Evolutionary conservation across 2,329 filamentous ascomycete genomes (phyloP).

Genomic region (Sporothrix schenckii): DNA sequence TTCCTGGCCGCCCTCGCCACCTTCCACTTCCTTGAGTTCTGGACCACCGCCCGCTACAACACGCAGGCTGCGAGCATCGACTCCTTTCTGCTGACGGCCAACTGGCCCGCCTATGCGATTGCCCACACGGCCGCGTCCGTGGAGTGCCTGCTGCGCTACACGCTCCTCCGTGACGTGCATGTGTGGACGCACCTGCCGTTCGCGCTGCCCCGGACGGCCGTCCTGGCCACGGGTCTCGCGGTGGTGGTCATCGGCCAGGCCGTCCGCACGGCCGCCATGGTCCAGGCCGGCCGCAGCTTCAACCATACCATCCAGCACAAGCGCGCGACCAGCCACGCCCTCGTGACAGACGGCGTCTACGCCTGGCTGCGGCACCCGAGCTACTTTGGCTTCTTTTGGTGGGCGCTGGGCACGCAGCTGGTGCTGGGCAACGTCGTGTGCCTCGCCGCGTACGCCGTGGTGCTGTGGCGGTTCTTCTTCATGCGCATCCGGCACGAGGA

Average conservation of each 20-base stretch:
- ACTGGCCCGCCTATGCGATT: slow-evolving; percentile 81
- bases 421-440: slow-evolving; percentile 84
- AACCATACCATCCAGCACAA: slow-evolving; percentile 81
- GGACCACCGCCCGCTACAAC: slow-evolving; percentile 83
- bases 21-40: slow-evolving; percentile 98
- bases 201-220: slow-evolving; percentile 37
- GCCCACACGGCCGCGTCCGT: slow-evolving; percentile 75
- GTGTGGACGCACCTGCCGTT: slow-evolving; percentile 46
- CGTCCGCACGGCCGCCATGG: slow-evolving; percentile 82
- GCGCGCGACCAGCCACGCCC: slow-evolving; percentile 67
- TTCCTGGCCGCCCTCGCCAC: slow-evolving; percentile 70
- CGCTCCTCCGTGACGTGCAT: slow-evolving; percentile 54
- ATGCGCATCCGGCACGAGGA: slow-evolving; percentile 78
- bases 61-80: slow-evolving; percentile 69
- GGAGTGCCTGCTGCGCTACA: slow-evolving; percentile 68
- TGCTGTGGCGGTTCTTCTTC: slow-evolving; percentile 86
- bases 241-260: slow-evolving; percentile 72
- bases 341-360: slow-evolving; percentile 87
- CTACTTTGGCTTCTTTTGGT: slow-evolving; percentile 99
- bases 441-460: slow-evolving; percentile 69
- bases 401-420: slow-evolving; percentile 92
- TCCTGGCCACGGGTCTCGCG: slow-evolving; percentile 61
- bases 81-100: slow-evolving; percentile 81
- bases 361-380: slow-evolving; percentile 76
- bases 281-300: slow-evolving; percentile 85